Conservation (phyloP, 164 flowering plant genomes). For the Umbilicus rupestris region DNA sequence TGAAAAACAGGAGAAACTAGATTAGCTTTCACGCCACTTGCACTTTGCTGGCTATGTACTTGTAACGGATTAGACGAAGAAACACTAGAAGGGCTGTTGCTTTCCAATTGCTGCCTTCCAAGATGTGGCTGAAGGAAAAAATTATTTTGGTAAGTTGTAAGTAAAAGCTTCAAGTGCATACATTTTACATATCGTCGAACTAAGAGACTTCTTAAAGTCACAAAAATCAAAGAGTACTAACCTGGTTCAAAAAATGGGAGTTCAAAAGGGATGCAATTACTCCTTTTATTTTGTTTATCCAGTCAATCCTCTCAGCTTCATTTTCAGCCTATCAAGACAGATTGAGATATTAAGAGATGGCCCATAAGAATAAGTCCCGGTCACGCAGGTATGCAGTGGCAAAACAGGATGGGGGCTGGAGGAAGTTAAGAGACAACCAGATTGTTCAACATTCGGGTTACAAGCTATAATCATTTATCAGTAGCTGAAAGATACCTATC, state of each 20-base stretch:
- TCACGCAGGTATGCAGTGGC: too few species aligned
- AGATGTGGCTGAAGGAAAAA: slow-evolving; percentile 25
- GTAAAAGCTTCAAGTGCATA: slow-evolving; percentile 9
- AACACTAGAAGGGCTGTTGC: slow-evolving; percentile 15
- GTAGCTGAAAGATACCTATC: too few species aligned
- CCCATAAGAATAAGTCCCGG: not conserved
- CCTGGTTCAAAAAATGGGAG: slow-evolving; percentile 68
- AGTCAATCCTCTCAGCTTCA: slow-evolving; percentile 83
- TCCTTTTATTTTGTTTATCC: slow-evolving; percentile 83
- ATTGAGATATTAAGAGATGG: not conserved
- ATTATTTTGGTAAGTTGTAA: slow-evolving; percentile 5
- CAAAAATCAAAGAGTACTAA: slow-evolving; percentile 14
- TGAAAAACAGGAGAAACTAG: slow-evolving; percentile 36
- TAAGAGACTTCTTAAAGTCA: not conserved
- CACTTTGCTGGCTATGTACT: slow-evolving; percentile 16
- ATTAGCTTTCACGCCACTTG: slow-evolving; percentile 23
- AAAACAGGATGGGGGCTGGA: too few species aligned
- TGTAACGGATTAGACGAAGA: slow-evolving; percentile 17
- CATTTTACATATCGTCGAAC: not conserved
- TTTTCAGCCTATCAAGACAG: slow-evolving; percentile 70
- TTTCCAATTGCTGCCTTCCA: slow-evolving; percentile 18
- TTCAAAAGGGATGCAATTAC: slow-evolving; percentile 77
- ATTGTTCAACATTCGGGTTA: too few species aligned
- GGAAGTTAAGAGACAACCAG: too few species aligned
- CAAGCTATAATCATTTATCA: too few species aligned